phyloP scores from a whole-genome alignment of 129 eudicot species.

The Helichrysum umbraculigerum region DNA sequence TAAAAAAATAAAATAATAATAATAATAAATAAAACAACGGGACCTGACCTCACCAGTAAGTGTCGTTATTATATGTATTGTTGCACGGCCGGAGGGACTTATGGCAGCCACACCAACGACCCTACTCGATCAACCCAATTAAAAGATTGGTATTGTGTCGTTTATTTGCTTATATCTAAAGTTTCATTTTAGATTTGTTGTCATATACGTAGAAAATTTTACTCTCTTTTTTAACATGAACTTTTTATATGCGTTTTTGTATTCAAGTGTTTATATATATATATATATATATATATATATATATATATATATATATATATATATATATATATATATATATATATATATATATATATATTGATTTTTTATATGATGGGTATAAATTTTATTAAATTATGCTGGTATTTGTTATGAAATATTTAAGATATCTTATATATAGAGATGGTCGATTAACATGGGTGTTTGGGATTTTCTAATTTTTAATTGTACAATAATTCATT shows the following conservation, averaged over 20 bases:
- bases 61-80: conserved; percentile 40
- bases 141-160: conserved; percentile 15
- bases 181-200: too few species aligned
- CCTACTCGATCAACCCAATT: conserved; percentile 20
- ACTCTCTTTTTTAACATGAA: too few species aligned
- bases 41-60: conserved; percentile 17
- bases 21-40: not conserved
- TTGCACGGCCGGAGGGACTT: conserved; percentile 34
- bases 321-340: too few species aligned
- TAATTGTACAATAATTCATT: not conserved
- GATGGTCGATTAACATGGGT: not conserved
- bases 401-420: not conserved
- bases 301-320: too few species aligned
- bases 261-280: too few species aligned
- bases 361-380: not conserved
- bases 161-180: not conserved
- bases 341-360: too few species aligned
- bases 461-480: not conserved
- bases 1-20: not conserved
- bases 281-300: too few species aligned
- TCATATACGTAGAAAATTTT: too few species aligned
- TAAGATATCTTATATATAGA: not conserved
- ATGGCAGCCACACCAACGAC: conserved; percentile 28
- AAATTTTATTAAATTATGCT: too few species aligned
- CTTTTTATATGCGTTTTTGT: too few species aligned